Percentiles rank a stretch among this genome's conserved stretches.
Conservation (phyloP, 345 rosid species). For the Kandelia obovata region DNA sequence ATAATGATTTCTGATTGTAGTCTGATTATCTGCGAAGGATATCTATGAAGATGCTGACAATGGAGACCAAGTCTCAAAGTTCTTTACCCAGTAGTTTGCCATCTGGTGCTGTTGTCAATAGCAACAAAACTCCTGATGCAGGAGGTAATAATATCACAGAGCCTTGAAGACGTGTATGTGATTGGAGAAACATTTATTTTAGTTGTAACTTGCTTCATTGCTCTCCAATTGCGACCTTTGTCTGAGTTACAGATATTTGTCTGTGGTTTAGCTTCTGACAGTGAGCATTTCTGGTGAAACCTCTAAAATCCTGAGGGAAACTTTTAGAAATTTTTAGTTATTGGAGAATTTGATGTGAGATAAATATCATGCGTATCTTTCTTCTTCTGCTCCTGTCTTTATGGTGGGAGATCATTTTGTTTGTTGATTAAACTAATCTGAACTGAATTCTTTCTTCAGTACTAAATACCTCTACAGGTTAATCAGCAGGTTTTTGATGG, state of each 20-base stretch:
- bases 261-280: neutral
- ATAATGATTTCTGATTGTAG: slow-evolving; percentile 37
- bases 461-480: neutral
- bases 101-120: slow-evolving; percentile 36
- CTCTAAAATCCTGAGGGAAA: neutral
- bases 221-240: neutral
- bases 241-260: neutral
- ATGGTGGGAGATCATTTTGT: no score
- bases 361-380: neutral
- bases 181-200: slow-evolving; percentile 1
- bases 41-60: slow-evolving; percentile 83
- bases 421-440: no score
- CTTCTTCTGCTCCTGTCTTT: neutral
- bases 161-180: slow-evolving; percentile 16
- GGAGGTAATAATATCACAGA: slow-evolving; percentile 36
- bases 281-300: neutral
- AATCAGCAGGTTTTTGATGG: neutral
- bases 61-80: slow-evolving; percentile 72
- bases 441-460: no score
- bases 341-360: no score
- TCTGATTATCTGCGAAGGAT: slow-evolving; percentile 75
- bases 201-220: neutral
- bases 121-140: slow-evolving; percentile 52
- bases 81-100: slow-evolving; percentile 43
- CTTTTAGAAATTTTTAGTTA: neutral